These are phyloP conservation scores for Capsella bursapastoris DNA, from an alignment of 345 rosid species.

Conservation along the genomic window DNA sequence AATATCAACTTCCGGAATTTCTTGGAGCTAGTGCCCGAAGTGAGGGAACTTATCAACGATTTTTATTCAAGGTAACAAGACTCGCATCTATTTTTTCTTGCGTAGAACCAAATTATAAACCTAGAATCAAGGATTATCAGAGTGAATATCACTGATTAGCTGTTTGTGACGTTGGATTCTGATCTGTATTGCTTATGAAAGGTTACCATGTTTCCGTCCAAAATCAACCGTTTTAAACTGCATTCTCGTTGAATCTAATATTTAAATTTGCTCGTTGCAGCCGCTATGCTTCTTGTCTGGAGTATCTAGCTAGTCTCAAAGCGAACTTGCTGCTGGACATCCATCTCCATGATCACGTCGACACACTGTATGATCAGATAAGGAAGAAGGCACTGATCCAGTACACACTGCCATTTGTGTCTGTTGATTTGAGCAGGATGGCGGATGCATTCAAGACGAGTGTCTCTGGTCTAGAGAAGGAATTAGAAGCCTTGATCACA, in stretches of 20 bases:
- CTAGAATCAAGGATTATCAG: background rate
- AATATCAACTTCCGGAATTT: conserved; percentile 87
- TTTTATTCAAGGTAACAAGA: conserved; percentile 84
- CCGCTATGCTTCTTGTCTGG: conserved; percentile 92
- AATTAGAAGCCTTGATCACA: conserved; percentile 88
- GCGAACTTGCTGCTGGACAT: conserved; percentile 84
- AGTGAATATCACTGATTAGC: background rate
- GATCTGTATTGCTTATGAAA: conserved; percentile 3
- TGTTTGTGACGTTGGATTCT: conserved; percentile 1
- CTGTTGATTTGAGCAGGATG: conserved; percentile 95
- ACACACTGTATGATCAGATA: conserved; percentile 88
- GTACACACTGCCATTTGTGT: conserved; percentile 96
- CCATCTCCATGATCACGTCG: conserved; percentile 90
- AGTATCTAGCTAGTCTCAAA: conserved; percentile 87
- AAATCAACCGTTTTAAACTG: background rate
- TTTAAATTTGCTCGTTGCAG: conserved; percentile 50
- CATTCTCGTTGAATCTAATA: background rate
- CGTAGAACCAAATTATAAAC: background rate
- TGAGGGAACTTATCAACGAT: conserved; percentile 94
- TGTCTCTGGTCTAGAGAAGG: conserved; percentile 82
- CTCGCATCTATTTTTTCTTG: background rate
- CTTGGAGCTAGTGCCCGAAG: conserved; percentile 98
- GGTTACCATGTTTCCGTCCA: background rate
- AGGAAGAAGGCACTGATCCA: conserved; percentile 95
- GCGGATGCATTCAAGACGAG: conserved; percentile 96